Evolutionary conservation across 1,284 basidiomycete species (phyloP), one percentile per base, ranked within the genome.

Genomic region (Malassezia sympodialis): DNA sequence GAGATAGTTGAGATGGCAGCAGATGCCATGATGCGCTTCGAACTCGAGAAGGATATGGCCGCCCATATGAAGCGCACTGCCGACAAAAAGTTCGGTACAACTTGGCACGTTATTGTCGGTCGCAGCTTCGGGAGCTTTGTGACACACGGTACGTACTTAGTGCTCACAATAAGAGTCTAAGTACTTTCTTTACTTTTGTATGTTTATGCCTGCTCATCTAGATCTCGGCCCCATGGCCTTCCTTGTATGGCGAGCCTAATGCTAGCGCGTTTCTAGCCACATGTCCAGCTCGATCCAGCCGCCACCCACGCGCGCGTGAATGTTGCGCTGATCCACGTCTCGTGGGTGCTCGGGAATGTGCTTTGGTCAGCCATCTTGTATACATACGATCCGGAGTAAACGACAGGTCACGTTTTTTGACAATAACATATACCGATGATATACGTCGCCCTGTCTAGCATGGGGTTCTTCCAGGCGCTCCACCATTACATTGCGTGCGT

Each of bases 51-150:
- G 79, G 70, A 98, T 77, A 90, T 96, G 74, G 93, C 91, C 12
- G 90, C 91, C 35, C 84, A 89, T 77, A 87, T 96, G 81, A 98
- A 98, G 82, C 89, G 91, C 77, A 88, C 93, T 78, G 90, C 94
- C 76, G 91, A 98, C 80, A 80, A 83, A 77, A 80, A 85, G 76
- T 85, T 88, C 68, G 88, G 87, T 24, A 82, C 90, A 48, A 96
- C 93, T 62, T 96, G 93, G 93, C 91, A 96, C 76, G 88, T 88
- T 73, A 89, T 98, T 62, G 91, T 96, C 30, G 91, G 91, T 56
- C 94, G 93, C 80, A 90, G 91, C 39, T 73, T 67, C 40, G 90
- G 90, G 44, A 90, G 87, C 78, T 96, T 91, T 75, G 91, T 96
- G 44, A 96, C 90, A 28, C 91, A 96, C 72, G 90, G 90, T 94